Percentiles rank a stretch among this genome's conserved stretches.
Evolutionary conservation across 2,329 filamentous ascomycete genomes (phyloP).

Genomic region (Coccinonectria pachysandricola): DNA sequence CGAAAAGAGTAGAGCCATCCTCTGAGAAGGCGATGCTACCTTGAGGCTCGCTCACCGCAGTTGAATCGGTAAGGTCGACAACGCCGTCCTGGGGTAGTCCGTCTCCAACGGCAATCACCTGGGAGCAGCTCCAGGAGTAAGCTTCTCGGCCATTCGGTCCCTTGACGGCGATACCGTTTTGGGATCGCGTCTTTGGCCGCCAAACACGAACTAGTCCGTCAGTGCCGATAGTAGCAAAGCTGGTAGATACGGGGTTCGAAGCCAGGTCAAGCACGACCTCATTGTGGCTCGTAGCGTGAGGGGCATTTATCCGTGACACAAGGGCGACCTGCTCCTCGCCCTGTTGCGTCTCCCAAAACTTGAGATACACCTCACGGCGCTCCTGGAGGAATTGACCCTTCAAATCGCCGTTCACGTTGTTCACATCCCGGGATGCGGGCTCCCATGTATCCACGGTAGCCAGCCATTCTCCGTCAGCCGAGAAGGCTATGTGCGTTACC

Average conservation of each 20-base stretch:
- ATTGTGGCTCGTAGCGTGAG: slow-evolving; percentile 52
- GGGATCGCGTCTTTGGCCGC: slow-evolving; percentile 60
- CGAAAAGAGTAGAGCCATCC: slow-evolving; percentile 75
- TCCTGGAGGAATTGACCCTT: slow-evolving; percentile 37
- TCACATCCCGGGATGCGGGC: slow-evolving; percentile 59
- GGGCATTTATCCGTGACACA: slow-evolving; percentile 71
- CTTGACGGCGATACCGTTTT: slow-evolving; percentile 56
- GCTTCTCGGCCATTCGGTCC: slow-evolving; percentile 47
- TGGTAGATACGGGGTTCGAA: slow-evolving; percentile 54
- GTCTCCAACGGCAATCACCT: slow-evolving; percentile 44
- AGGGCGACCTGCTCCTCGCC: slow-evolving; percentile 56
- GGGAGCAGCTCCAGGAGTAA: slow-evolving; percentile 65
- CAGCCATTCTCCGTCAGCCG: slow-evolving; percentile 76
- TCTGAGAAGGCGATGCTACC: slow-evolving; percentile 70
- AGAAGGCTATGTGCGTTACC: slow-evolving; percentile 65
- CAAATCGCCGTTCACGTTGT: slow-evolving; percentile 28
- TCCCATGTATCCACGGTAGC: slow-evolving; percentile 88
- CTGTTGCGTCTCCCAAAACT: slow-evolving; percentile 72
- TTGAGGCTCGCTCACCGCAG: slow-evolving; percentile 29
- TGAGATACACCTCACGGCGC: slow-evolving; percentile 67
- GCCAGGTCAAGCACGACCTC: slow-evolving; percentile 62
- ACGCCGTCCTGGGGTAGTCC: slow-evolving; percentile 32
- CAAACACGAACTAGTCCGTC: slow-evolving; percentile 73
- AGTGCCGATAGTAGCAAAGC: slow-evolving; percentile 77
- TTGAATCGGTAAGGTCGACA: slow-evolving; percentile 17